These are phyloP conservation scores for Tardiomyces digboiensis DNA, from an alignment of 1,139 yeast genomes.

Conservation along the genomic window DNA sequence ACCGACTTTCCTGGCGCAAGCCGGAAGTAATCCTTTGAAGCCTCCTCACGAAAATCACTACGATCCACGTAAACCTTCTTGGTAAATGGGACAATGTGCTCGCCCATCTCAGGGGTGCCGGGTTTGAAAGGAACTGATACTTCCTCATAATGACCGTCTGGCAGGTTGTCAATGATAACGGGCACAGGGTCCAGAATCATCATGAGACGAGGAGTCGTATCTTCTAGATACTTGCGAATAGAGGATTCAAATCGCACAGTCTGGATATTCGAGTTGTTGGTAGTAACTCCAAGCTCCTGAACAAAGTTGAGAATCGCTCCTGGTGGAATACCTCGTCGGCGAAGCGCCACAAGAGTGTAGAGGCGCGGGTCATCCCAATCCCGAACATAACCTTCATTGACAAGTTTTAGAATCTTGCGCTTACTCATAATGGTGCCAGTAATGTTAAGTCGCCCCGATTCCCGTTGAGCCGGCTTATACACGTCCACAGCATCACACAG, in stretches of 20 bases:
- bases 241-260: slow-evolving; percentile 83
- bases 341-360: slow-evolving; percentile 87
- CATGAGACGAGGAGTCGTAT: slow-evolving; percentile 91
- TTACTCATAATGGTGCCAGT: slow-evolving; percentile 94
- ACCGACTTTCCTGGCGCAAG: slow-evolving; percentile 63
- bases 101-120: slow-evolving; percentile 64
- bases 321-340: slow-evolving; percentile 99
- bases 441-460: slow-evolving; percentile 91
- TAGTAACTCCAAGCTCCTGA: slow-evolving; percentile 94
- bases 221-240: slow-evolving; percentile 79
- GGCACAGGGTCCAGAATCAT: slow-evolving; percentile 82
- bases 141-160: slow-evolving; percentile 60
- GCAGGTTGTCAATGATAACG: slow-evolving; percentile 73
- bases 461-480: slow-evolving; percentile 97
- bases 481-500: slow-evolving; percentile 92
- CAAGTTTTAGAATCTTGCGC: slow-evolving; percentile 91
- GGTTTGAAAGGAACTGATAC: slow-evolving; percentile 87
- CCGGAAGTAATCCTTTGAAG: slow-evolving; percentile 62
- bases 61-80: slow-evolving; percentile 77
- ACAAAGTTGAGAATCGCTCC: slow-evolving; percentile 92
- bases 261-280: slow-evolving; percentile 87
- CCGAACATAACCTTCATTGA: slow-evolving; percentile 69
- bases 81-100: slow-evolving; percentile 68
- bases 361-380: slow-evolving; percentile 99
- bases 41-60: slow-evolving; percentile 70